A percentile compares a stretch with the other conserved stretches of the same genome.
phyloP scores from a whole-genome alignment of 1,284 basidiomycete species.

The Termitomyces sp. region DNA sequence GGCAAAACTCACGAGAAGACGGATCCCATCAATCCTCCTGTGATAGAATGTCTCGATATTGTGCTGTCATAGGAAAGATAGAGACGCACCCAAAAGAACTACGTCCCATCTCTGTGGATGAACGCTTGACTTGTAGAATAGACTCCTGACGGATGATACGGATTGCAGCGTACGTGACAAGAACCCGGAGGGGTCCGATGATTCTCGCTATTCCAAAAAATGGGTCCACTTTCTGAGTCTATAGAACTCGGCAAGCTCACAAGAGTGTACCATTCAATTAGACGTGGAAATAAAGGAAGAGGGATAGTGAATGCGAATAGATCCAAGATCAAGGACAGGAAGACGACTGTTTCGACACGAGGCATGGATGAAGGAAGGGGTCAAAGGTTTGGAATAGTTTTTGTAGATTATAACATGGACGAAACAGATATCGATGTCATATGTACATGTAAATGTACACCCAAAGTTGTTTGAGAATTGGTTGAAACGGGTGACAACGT shows the following conservation, averaged over 20 bases:
- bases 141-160: constrained; percentile 58
- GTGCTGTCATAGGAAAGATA: constrained; percentile 1
- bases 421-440: neutral
- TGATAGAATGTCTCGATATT: neutral
- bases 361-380: constrained; percentile 38
- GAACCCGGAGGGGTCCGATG: constrained; percentile 63
- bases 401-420: constrained; percentile 11
- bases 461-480: neutral
- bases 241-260: constrained; percentile 35
- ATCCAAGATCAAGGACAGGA: constrained; percentile 80
- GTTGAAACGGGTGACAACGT: too few species aligned
- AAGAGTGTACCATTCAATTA: constrained; percentile 84
- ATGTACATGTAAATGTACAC: too few species aligned
- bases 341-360: constrained; percentile 72
- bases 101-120: constrained; percentile 76
- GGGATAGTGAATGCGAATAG: constrained; percentile 93
- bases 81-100: constrained; percentile 60
- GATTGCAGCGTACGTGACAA: constrained; percentile 62
- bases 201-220: constrained; percentile 51
- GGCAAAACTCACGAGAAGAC: constrained; percentile 69
- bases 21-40: constrained; percentile 84
- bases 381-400: neutral
- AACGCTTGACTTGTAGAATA: constrained; percentile 54
- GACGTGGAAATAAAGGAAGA: constrained; percentile 84
- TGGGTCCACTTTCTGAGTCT: neutral